Conservation (phyloP, 2,329 filamentous ascomycete species). For the Hypomyces perniciosus region DNA sequence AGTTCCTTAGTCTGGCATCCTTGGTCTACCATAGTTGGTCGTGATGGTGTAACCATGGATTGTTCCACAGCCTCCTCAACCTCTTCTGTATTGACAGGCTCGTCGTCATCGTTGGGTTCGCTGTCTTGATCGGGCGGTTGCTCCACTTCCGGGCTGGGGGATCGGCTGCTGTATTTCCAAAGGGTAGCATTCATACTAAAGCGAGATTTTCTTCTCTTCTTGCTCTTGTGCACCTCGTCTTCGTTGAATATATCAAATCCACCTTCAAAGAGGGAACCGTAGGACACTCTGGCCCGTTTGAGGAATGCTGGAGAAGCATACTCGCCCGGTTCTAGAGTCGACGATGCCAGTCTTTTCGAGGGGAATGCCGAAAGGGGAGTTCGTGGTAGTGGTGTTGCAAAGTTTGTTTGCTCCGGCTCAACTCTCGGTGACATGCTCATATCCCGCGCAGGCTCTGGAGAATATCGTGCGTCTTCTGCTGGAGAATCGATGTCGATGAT, state of each 20-base stretch:
- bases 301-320: conserved; percentile 77
- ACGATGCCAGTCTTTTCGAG: conserved; percentile 29
- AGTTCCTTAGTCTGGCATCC: conserved; percentile 29
- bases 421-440: neutral
- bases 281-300: conserved; percentile 64
- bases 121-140: conserved; percentile 20
- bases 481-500: conserved; percentile 46
- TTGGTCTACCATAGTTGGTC: conserved; percentile 30
- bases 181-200: conserved; percentile 59
- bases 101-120: conserved; percentile 13
- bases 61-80: neutral
- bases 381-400: conserved; percentile 7
- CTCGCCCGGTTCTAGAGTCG: conserved; percentile 40
- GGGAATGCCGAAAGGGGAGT: conserved; percentile 16
- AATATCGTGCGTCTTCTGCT: conserved; percentile 15
- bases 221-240: conserved; percentile 30
- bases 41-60: conserved; percentile 15
- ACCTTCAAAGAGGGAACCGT: conserved; percentile 59
- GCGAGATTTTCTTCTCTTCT: conserved; percentile 67
- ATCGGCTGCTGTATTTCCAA: conserved; percentile 70
- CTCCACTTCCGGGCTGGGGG: conserved; percentile 61
- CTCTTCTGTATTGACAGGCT: conserved; percentile 5
- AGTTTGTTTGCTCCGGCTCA: neutral
- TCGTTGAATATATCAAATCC: conserved; percentile 63
- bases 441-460: neutral